Conservation (phyloP, 2,329 filamentous ascomycete species). For the Scortechinia acanthostroma region DNA sequence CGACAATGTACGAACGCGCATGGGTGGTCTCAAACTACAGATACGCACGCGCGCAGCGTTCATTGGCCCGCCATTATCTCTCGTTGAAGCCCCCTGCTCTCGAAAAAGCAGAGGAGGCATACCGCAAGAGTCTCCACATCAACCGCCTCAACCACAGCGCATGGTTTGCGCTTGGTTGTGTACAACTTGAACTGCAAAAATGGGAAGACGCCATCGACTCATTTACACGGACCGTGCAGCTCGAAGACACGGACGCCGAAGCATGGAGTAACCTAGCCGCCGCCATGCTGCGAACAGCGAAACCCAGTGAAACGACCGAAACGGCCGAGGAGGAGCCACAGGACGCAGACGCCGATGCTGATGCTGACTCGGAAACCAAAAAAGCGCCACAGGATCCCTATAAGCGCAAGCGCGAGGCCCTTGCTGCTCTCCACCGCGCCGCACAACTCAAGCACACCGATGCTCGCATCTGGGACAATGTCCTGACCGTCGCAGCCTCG, state of each 20-base stretch:
- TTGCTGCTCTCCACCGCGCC: conserved; percentile 56
- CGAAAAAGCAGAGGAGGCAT: conserved; percentile 49
- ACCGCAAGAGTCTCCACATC: conserved; percentile 47
- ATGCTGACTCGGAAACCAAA: conserved; percentile 3
- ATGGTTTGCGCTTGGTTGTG: conserved; percentile 63
- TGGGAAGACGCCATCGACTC: conserved; percentile 52
- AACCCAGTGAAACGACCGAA: conserved; percentile 4
- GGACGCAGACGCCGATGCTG: conserved; percentile 4
- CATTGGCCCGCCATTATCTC: conserved; percentile 52
- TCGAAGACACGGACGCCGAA: conserved; percentile 61
- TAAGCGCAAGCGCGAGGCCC: conserved; percentile 15
- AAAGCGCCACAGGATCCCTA: conserved; percentile 10
- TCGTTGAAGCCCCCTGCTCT: conserved; percentile 31
- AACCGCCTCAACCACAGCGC: conserved; percentile 51
- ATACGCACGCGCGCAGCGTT: conserved; percentile 60
- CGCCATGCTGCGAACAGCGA: conserved; percentile 33
- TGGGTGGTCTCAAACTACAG: conserved; percentile 55
- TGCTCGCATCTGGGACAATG: conserved; percentile 61
- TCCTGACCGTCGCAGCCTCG: conserved; percentile 54
- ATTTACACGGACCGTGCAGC: conserved; percentile 56
- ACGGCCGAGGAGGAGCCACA: background rate
- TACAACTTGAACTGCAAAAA: conserved; percentile 48
- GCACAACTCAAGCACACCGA: conserved; percentile 53
- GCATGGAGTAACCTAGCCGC: conserved; percentile 64
- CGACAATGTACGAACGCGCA: conserved; percentile 50